Evolutionary conservation across 2,329 filamentous ascomycete species (phyloP).

Genomic region (Monilinia aucupariae): DNA sequence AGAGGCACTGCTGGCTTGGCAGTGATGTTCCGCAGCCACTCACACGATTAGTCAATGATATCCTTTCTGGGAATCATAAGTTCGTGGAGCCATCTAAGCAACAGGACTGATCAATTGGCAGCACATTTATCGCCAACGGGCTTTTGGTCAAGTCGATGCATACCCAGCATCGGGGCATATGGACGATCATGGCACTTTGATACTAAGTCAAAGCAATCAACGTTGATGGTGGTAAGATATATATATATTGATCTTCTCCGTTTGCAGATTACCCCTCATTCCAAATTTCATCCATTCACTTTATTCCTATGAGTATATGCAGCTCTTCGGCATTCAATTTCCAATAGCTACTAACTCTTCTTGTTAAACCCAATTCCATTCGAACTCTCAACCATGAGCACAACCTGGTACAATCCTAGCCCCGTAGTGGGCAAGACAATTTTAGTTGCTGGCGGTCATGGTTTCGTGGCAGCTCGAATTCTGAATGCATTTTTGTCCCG

Average conservation of each 20-base stretch:
- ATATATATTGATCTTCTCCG: neutral
- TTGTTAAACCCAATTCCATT: neutral
- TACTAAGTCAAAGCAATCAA: neutral
- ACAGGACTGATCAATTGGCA: no score
- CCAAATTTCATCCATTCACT: neutral
- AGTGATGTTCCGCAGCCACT: neutral
- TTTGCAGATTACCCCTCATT: neutral
- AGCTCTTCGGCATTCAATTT: neutral
- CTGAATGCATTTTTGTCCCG: conserved; percentile 42
- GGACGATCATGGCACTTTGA: neutral
- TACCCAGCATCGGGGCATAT: neutral
- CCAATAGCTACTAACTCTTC: neutral
- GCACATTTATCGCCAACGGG: neutral
- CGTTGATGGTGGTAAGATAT: neutral
- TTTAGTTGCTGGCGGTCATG: conserved; percentile 38
- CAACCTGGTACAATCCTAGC: neutral
- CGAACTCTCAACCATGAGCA: neutral
- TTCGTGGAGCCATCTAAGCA: neutral
- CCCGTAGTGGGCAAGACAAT: conserved; percentile 25
- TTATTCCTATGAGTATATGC: neutral
- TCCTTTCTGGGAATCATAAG: neutral
- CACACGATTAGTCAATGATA: neutral
- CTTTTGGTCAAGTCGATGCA: neutral
- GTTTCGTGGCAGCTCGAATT: conserved; percentile 48
- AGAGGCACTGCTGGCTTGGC: neutral